A percentile compares a stretch with the other conserved stretches of the same genome.
Evolutionary conservation across 345 rosid genomes (phyloP).

Genomic region (Boechera divaricarpa): DNA sequence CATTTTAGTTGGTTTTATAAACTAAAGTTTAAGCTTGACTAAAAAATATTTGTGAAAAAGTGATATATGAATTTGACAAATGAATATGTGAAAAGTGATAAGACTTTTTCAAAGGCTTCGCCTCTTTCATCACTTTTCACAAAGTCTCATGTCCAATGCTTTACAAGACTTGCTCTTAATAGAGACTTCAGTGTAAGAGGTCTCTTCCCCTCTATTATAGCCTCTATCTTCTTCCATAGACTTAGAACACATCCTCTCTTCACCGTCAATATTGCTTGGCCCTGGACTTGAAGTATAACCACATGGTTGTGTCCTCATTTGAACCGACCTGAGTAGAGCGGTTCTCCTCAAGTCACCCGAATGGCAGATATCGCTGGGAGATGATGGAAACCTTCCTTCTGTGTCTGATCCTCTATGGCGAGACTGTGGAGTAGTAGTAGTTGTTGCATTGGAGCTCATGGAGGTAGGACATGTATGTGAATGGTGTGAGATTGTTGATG

Average conservation of each 20-base stretch:
- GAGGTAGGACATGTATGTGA: conserved; percentile 35
- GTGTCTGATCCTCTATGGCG: conserved; percentile 86
- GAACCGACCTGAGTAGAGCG: conserved; percentile 91
- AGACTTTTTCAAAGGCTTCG: too few species aligned
- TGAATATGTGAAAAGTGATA: too few species aligned
- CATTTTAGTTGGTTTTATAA: too few species aligned
- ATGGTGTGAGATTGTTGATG: conserved; percentile 48
- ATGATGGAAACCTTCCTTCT: conserved; percentile 92
- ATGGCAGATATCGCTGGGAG: conserved; percentile 98
- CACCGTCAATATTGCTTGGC: conserved; percentile 56
- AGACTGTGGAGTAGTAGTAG: conserved; percentile 50
- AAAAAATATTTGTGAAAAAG: too few species aligned
- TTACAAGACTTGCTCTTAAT: conserved; percentile 57
- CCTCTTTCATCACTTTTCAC: conserved; percentile 45
- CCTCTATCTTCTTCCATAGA: conserved; percentile 69
- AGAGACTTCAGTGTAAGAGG: conserved; percentile 54
- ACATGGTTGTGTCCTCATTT: conserved; percentile 87
- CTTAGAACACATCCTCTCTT: conserved; percentile 71
- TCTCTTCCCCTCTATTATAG: conserved; percentile 55
- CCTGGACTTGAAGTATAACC: conserved; percentile 61
- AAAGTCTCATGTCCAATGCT: conserved; percentile 50
- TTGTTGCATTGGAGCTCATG: conserved; percentile 24
- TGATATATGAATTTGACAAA: too few species aligned
- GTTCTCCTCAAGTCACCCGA: conserved; percentile 91
- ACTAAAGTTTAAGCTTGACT: too few species aligned